Percentiles rank a stretch among this genome's conserved stretches.
Evolutionary conservation across 1,284 basidiomycete genomes (phyloP).

Genomic region (Takashimella tepidaria): DNA sequence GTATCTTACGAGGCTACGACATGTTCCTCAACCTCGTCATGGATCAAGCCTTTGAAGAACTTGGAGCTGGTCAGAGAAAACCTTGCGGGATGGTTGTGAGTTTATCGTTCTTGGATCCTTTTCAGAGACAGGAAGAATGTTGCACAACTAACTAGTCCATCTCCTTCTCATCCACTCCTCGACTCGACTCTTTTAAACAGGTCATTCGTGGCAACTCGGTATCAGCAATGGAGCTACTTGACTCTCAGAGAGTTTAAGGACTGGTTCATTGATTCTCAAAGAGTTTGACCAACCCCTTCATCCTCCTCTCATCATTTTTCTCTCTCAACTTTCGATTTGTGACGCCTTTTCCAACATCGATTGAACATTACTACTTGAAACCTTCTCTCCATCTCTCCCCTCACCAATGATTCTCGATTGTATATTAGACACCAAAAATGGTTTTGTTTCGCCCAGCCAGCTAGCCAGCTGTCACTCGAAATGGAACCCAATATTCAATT

Average conservation of each 20-base stretch:
- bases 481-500: neutral
- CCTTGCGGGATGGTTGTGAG: conserved; percentile 84
- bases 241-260: conserved; percentile 42
- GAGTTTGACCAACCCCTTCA: neutral
- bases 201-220: conserved; percentile 93
- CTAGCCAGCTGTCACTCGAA: conserved; percentile 1
- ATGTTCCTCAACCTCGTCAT: conserved; percentile 98
- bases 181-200: conserved; percentile 48
- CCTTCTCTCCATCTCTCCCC: too few species aligned
- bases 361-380: too few species aligned
- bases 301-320: neutral
- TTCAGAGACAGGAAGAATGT: too few species aligned
- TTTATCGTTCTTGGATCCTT: conserved; percentile 18
- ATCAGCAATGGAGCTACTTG: conserved; percentile 57
- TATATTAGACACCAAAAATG: too few species aligned
- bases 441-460: neutral
- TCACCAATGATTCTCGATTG: too few species aligned
- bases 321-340: neutral
- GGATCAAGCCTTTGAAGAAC: conserved; percentile 91
- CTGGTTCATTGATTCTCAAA: neutral
- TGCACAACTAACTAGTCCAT: neutral
- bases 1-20: conserved; percentile 93
- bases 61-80: conserved; percentile 79
- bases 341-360: neutral
- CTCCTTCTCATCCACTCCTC: conserved; percentile 3